These are phyloP conservation scores for Mortierella polycephala DNA, from an alignment of 371 early-diverging fungal genomes.

Conservation along the genomic window DNA sequence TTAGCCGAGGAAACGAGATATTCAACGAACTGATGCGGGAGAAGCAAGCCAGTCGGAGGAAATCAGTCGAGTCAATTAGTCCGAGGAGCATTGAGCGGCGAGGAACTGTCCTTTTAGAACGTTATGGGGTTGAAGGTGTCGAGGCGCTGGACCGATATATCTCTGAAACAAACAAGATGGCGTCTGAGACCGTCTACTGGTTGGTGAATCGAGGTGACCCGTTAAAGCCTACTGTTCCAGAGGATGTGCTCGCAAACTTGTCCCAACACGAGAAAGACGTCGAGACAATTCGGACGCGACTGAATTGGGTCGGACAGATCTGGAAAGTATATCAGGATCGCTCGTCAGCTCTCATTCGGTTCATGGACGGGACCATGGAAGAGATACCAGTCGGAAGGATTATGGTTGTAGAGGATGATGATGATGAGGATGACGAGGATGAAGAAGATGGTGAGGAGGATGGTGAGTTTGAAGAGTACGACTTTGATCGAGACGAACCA, in stretches of 20 bases:
- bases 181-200: slow-evolving; percentile 18
- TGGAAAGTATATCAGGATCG: slow-evolving; percentile 51
- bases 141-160: slow-evolving; percentile 51
- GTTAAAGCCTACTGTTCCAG: slow-evolving; percentile 26
- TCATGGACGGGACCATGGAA: slow-evolving; percentile 52
- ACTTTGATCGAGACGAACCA: slow-evolving; percentile 44
- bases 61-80: slow-evolving; percentile 1
- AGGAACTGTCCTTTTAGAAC: slow-evolving; percentile 25
- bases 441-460: slow-evolving; percentile 29
- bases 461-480: slow-evolving; percentile 38
- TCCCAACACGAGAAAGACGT: slow-evolving; percentile 31
- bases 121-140: slow-evolving; percentile 51
- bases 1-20: slow-evolving; percentile 45
- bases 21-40: slow-evolving; percentile 27
- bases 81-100: slow-evolving; percentile 35
- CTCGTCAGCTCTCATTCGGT: slow-evolving; percentile 49
- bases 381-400: slow-evolving; percentile 54
- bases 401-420: slow-evolving; percentile 51
- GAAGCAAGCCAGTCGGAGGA: background rate
- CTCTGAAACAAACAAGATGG: slow-evolving; percentile 52
- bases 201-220: slow-evolving; percentile 42
- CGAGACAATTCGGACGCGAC: slow-evolving; percentile 36
- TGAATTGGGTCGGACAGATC: slow-evolving; percentile 62
- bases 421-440: slow-evolving; percentile 36
- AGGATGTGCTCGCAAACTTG: slow-evolving; percentile 31